A percentile compares a stretch with the other conserved stretches of the same genome.
Evolutionary conservation across 1,284 basidiomycete species (phyloP).

Genomic region (Cryptococcus hybrid): DNA sequence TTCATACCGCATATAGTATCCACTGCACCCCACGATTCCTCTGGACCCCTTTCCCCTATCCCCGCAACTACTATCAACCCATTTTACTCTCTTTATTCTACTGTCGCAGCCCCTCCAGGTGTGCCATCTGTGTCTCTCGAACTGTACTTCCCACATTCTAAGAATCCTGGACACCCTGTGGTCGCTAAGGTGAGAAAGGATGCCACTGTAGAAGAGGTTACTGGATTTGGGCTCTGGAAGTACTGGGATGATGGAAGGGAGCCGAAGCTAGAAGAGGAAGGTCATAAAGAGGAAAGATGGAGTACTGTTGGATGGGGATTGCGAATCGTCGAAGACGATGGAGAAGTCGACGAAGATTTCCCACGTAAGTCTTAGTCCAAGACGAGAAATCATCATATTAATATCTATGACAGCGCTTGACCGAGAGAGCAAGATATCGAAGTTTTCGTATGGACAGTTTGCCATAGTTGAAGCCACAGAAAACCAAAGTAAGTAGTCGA

Average conservation of each 20-base stretch:
- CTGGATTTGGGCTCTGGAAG: conserved; percentile 85
- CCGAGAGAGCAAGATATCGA: conserved; percentile 74
- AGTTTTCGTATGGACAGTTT: conserved; percentile 89
- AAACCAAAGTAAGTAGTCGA: conserved; percentile 64
- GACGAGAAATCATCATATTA: not conserved
- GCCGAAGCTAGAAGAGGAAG: conserved; percentile 62
- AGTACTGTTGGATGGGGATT: conserved; percentile 90
- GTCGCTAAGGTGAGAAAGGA: conserved; percentile 72
- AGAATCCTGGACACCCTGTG: conserved; percentile 56
- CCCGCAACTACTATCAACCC: conserved; percentile 35
- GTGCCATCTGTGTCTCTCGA: conserved; percentile 59
- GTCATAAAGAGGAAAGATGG: conserved; percentile 49
- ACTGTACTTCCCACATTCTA: conserved; percentile 85
- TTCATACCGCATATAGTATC: conserved; percentile 40
- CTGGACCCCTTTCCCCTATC: conserved; percentile 3
- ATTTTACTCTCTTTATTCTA: conserved; percentile 50
- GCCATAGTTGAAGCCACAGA: conserved; percentile 72
- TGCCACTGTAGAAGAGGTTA: conserved; percentile 90
- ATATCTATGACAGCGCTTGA: conserved; percentile 72
- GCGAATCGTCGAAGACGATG: conserved; percentile 93
- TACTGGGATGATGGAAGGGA: conserved; percentile 87
- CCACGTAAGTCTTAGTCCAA: conserved; percentile 62
- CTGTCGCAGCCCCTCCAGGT: conserved; percentile 46
- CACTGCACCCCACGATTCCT: not conserved
- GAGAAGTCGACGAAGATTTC: conserved; percentile 98